Conservation (phyloP, 2,329 filamentous ascomycete species). For the Alternaria brassicicola region DNA sequence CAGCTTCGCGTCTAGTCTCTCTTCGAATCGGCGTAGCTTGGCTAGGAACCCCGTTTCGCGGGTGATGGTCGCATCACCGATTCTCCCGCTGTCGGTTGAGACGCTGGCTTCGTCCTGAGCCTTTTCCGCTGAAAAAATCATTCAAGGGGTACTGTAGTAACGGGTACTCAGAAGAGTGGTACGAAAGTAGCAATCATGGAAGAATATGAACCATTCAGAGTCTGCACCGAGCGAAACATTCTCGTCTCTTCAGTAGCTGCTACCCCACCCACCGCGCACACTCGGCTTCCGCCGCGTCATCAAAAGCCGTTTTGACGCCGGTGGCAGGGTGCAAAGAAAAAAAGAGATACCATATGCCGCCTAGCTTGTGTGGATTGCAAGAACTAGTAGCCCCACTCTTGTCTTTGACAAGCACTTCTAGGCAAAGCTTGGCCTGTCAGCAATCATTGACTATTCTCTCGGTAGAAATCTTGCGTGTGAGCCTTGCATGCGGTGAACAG, state of each 20-base stretch:
- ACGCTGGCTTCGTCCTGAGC: slow-evolving; percentile 18
- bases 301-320: slow-evolving; percentile 9
- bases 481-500: not conserved
- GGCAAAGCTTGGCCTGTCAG: slow-evolving; percentile 17
- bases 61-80: slow-evolving; percentile 5
- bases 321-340: not conserved
- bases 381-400: slow-evolving; percentile 21
- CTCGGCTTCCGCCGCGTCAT: slow-evolving; percentile 15
- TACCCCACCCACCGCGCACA: slow-evolving; percentile 2
- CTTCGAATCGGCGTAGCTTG: slow-evolving; percentile 26
- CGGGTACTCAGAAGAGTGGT: not conserved
- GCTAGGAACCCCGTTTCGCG: slow-evolving; percentile 24
- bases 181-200: not conserved
- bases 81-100: slow-evolving; percentile 11
- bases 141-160: not conserved
- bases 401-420: slow-evolving; percentile 25
- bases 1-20: slow-evolving; percentile 27
- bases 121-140: slow-evolving; percentile 17
- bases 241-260: slow-evolving; percentile 3
- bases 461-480: not conserved
- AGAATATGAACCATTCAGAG: not conserved
- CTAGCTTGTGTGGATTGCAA: slow-evolving; percentile 13
- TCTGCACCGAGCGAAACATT: not conserved
- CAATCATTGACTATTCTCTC: not conserved
- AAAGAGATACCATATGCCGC: slow-evolving; percentile 16